phyloP scores from a whole-genome alignment of 2,329 filamentous ascomycete genomes.

The Thelonectria rubi region DNA sequence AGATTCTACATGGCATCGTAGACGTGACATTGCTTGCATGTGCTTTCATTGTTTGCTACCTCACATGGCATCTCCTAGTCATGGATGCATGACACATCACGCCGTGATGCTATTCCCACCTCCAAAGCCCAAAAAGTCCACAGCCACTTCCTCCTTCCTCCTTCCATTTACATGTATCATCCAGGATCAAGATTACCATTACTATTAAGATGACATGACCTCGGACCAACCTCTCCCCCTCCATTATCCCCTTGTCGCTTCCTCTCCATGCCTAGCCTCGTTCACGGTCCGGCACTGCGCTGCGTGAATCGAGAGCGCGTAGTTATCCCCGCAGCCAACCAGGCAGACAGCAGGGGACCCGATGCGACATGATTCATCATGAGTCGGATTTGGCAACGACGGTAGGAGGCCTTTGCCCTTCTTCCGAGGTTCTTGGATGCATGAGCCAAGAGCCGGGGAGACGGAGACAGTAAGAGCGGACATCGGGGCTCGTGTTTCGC shows the following conservation, averaged over 20 bases:
- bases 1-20: neutral
- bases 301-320: constrained; percentile 1
- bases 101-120: constrained; percentile 13
- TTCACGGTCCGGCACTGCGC: neutral
- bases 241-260: neutral
- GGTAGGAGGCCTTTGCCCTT: neutral
- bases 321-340: neutral
- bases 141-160: neutral
- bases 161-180: neutral
- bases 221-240: neutral
- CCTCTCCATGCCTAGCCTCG: neutral
- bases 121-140: neutral
- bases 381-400: constrained; percentile 1
- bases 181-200: neutral
- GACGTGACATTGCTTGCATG: constrained; percentile 13
- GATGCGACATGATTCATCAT: constrained; percentile 17
- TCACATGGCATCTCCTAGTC: neutral
- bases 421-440: too few species aligned
- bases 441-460: neutral
- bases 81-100: neutral
- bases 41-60: neutral
- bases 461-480: constrained; percentile 1
- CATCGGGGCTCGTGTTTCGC: neutral
- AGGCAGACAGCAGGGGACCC: neutral
- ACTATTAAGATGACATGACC: neutral